These are phyloP conservation scores for Austropuccinia psidii DNA, from an alignment of 1,284 basidiomycete genomes.

Conservation along the genomic window DNA sequence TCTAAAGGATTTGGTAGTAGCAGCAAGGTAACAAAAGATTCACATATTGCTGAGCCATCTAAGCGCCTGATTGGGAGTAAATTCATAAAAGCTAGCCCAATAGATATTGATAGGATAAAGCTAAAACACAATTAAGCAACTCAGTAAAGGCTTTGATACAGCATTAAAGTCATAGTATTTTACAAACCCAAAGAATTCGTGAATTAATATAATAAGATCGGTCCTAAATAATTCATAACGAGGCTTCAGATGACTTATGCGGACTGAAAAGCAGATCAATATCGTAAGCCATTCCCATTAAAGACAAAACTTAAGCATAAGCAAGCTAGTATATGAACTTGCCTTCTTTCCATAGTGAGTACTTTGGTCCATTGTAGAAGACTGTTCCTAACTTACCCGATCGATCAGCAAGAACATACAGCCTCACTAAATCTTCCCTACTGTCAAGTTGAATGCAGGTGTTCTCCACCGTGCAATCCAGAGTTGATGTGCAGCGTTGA, in stretches of 20 bases:
- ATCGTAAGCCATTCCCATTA: not conserved
- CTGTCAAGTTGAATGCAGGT: not conserved
- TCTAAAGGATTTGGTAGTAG: not conserved
- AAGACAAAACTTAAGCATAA: not conserved
- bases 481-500: not conserved
- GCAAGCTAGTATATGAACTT: not conserved
- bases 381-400: not conserved
- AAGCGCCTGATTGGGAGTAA: constrained; percentile 12
- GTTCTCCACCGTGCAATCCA: not conserved
- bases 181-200: constrained; percentile 8
- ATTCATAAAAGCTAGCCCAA: constrained; percentile 25
- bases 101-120: constrained; percentile 17
- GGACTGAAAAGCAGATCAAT: not conserved
- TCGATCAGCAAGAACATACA: not conserved
- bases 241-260: constrained; percentile 8
- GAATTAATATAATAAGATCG: not conserved
- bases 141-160: not conserved
- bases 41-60: constrained; percentile 16
- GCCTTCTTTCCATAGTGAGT: not conserved
- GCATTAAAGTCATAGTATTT: not conserved
- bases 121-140: not conserved
- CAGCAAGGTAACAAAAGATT: not conserved
- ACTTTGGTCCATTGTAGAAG: not conserved
- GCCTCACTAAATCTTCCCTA: not conserved
- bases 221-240: not conserved